Base-by-base conservation (phyloP, 306 rosid genomes). In the Vigna trinervia region DNA sequence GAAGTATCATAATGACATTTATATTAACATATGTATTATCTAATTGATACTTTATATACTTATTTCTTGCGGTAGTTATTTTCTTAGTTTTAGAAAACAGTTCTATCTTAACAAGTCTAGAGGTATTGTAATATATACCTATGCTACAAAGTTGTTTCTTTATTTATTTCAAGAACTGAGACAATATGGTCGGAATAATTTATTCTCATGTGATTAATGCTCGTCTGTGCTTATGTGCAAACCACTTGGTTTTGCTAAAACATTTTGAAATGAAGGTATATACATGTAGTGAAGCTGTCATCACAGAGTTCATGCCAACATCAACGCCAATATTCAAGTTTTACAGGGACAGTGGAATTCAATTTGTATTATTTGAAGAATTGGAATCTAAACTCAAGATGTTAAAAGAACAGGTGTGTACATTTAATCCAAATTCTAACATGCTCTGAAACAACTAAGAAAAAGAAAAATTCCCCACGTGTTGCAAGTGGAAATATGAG, bases 271-370 rank as follows among this genome's bases (percentile, higher is more conserved):
- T 86, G 84, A 70, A 94, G 98, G 97, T 95, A 26, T 92, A 90
- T 73, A 95, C 98, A 10, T 89, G 93, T 84, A 85, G 82, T 81
- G 98, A 88, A 86, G 90, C 90, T 48, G 92, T 81, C 79, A 76
- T 95, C 51, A 70, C 93, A 13, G 58, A 88, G 86, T 87, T 76
- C 80, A 79, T 90, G 50, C 96, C 96, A 22, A 70, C 84, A 26
- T 86, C 97, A 4, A 87, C 90, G 19, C 89, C 96, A 0, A 90
- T 89, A 78, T 95, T 92, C 86, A 87, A 74, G 85, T 82, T 43
- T 61, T 95, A 83, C 80, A 51, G 30, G 74, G 46, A 57, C 17
- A 15, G 66, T 17, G 88, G 68, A 56, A 81, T 87, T 46, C 84
- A 86, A 45, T 71, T 41, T 76, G 6, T 8, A n/a, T 71, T 80